Percentiles rank a stretch among this genome's conserved stretches.
These are phyloP conservation scores for Suillus paluster DNA, from an alignment of 768 basidiomycete genomes.

Conservation along the genomic window DNA sequence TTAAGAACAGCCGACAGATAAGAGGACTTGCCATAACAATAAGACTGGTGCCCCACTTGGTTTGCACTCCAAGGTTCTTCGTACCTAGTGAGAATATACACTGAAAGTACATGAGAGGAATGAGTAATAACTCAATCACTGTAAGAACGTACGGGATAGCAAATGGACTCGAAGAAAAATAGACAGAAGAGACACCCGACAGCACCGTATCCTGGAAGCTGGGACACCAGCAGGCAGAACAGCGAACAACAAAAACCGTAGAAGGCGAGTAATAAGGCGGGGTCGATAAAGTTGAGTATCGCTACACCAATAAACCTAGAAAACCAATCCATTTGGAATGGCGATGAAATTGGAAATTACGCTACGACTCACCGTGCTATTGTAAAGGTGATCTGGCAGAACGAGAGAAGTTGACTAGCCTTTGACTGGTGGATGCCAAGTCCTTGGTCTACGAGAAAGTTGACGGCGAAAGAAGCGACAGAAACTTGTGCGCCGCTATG, in stretches of 20 bases:
- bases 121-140: not conserved
- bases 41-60: slow-evolving; percentile 63
- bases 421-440: slow-evolving; percentile 52
- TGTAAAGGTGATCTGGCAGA: slow-evolving; percentile 72
- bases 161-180: slow-evolving; percentile 80
- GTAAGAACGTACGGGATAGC: slow-evolving; percentile 54
- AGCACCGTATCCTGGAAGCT: slow-evolving; percentile 55
- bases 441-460: slow-evolving; percentile 66
- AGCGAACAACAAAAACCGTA: slow-evolving; percentile 56
- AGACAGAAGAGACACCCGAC: slow-evolving; percentile 64
- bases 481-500: slow-evolving; percentile 64
- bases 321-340: slow-evolving; percentile 11
- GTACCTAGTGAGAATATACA: slow-evolving; percentile 70
- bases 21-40: slow-evolving; percentile 56
- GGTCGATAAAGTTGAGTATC: slow-evolving; percentile 65
- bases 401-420: slow-evolving; percentile 70
- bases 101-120: slow-evolving; percentile 20
- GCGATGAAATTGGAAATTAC: not conserved
- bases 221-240: slow-evolving; percentile 55
- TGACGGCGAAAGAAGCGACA: slow-evolving; percentile 69
- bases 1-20: not conserved
- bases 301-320: slow-evolving; percentile 61
- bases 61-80: slow-evolving; percentile 62
- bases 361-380: slow-evolving; percentile 51
- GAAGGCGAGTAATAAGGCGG: slow-evolving; percentile 60